Conservation (phyloP, 345 rosid genomes). For the Eutrema heterophyllum region DNA sequence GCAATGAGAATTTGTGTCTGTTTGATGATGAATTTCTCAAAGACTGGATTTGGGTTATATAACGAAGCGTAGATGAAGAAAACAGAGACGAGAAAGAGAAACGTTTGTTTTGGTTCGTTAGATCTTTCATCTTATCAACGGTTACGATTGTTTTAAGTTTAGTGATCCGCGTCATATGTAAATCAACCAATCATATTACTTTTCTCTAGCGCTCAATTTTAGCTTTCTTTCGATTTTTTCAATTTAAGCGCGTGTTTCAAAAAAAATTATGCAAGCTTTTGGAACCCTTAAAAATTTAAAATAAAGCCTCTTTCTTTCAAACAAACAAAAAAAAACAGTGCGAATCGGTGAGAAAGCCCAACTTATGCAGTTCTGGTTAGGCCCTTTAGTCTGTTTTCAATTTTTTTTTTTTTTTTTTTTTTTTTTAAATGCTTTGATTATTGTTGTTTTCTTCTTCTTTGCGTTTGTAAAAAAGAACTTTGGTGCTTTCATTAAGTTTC, state of each 20-base stretch:
- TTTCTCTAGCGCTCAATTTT: not conserved
- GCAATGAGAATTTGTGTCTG: too few species aligned
- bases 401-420: too few species aligned
- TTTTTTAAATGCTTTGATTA: too few species aligned
- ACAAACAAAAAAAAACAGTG: too few species aligned
- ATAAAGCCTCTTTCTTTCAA: too few species aligned
- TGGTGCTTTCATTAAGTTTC: too few species aligned
- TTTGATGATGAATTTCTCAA: not conserved
- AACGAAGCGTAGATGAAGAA: not conserved
- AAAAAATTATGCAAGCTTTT: not conserved
- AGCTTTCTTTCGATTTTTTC: not conserved
- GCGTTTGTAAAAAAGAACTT: too few species aligned
- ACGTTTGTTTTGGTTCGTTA: constrained; percentile 13
- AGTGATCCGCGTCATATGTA: too few species aligned
- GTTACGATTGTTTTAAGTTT: too few species aligned
- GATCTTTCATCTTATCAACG: not conserved
- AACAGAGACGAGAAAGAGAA: not conserved
- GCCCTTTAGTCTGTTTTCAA: not conserved
- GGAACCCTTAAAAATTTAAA: too few species aligned
- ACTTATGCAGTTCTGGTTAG: not conserved
- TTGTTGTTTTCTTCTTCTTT: too few species aligned
- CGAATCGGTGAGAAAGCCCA: not conserved
- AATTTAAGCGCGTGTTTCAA: constrained; percentile 3
- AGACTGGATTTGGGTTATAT: not conserved
- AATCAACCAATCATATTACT: too few species aligned